Percentiles rank a stretch among this genome's conserved stretches.
phyloP scores from a whole-genome alignment of 345 rosid species.

The Limnanthes douglasii region DNA sequence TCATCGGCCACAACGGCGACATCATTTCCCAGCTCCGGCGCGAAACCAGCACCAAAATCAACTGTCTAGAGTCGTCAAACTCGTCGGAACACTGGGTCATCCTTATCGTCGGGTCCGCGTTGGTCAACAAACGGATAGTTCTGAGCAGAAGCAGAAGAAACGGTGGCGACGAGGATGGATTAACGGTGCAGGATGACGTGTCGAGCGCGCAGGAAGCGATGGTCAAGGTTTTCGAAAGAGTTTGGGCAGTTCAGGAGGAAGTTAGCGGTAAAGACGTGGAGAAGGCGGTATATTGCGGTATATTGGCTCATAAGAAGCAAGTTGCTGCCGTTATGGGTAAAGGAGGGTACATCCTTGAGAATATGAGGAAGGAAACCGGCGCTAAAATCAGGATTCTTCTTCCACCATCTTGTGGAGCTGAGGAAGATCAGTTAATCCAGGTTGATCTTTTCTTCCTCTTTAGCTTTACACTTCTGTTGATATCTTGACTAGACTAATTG shows the following conservation, averaged over 20 bases:
- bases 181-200: constrained; percentile 18
- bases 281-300: constrained; percentile 38
- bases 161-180: constrained; percentile 5
- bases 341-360: constrained; percentile 24
- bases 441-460: constrained; percentile 11
- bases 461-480: no score
- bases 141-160: constrained; percentile 13
- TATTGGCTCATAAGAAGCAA: constrained; percentile 31
- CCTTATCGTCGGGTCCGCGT: constrained; percentile 20
- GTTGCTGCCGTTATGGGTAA: constrained; percentile 39
- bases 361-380: constrained; percentile 34
- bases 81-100: constrained; percentile 29
- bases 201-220: constrained; percentile 46
- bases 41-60: constrained; percentile 22
- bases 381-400: constrained; percentile 40
- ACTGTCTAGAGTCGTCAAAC: constrained; percentile 16
- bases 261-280: constrained; percentile 6
- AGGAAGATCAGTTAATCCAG: constrained; percentile 41
- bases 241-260: constrained; percentile 31
- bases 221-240: constrained; percentile 43
- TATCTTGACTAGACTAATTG: no score
- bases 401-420: constrained; percentile 34
- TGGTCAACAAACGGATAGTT: constrained; percentile 12
- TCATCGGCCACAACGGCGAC: constrained; percentile 24
- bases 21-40: constrained; percentile 18